Evolutionary conservation across 139 green algal species (phyloP).

Genomic region (Spirogloea muscicola): DNA sequence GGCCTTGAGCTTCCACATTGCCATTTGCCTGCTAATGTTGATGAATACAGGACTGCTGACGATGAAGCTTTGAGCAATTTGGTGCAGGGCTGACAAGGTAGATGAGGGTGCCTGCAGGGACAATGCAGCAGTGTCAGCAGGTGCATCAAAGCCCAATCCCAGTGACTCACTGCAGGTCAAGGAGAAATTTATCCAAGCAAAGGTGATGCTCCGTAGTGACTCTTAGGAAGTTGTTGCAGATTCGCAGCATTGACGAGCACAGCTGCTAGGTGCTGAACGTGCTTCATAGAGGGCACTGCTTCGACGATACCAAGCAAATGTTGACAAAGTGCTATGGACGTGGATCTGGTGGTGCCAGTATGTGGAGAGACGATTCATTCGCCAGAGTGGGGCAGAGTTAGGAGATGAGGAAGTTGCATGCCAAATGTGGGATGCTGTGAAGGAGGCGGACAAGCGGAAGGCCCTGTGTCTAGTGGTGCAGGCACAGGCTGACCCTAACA

Average conservation of each 20-base stretch:
- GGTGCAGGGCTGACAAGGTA: not conserved
- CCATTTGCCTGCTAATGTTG: not conserved
- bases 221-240: not conserved
- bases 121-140: not conserved
- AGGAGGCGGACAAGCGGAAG: constrained; percentile 4
- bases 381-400: not conserved
- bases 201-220: constrained; percentile 11
- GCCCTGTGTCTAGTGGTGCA: not conserved
- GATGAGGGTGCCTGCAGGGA: not conserved
- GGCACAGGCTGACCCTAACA: not conserved
- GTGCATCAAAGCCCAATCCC: not conserved
- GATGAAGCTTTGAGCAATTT: no score
- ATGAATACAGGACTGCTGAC: not conserved
- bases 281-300: not conserved
- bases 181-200: constrained; percentile 37
- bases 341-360: not conserved
- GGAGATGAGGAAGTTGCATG: not conserved
- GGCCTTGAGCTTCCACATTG: not conserved
- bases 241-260: not conserved
- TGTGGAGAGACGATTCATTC: not conserved
- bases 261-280: not conserved
- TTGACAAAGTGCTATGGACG: not conserved
- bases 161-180: constrained; percentile 9
- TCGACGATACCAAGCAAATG: not conserved
- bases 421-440: constrained; percentile 14